Conservation (phyloP, 495 filamentous ascomycete genomes). For the Acidiella bohemica region DNA sequence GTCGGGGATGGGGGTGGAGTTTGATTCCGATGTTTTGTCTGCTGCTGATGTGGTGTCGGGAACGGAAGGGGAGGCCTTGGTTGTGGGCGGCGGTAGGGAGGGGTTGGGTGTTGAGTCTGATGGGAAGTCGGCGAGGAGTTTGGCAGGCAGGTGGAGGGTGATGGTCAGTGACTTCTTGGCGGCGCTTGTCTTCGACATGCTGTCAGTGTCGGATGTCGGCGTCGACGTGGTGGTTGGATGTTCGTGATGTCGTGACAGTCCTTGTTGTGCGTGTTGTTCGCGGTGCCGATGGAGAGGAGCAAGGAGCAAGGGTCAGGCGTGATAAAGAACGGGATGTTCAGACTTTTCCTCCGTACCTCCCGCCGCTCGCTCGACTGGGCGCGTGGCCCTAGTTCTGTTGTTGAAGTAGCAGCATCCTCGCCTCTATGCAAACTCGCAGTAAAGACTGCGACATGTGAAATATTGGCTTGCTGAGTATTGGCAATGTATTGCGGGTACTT, state of each 20-base stretch:
- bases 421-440: too few relatives aligned
- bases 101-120: constrained; percentile 21
- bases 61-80: constrained; percentile 7
- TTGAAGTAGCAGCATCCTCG: too few relatives aligned
- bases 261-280: background rate
- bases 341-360: too few relatives aligned
- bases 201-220: constrained; percentile 10
- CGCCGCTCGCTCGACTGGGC: too few relatives aligned
- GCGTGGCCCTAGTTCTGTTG: too few relatives aligned
- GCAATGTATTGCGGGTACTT: too few relatives aligned
- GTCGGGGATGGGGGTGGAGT: constrained; percentile 41
- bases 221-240: constrained; percentile 19
- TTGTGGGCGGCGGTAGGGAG: constrained; percentile 34
- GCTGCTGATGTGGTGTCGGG: constrained; percentile 40
- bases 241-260: background rate
- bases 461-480: too few relatives aligned
- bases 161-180: constrained; percentile 16
- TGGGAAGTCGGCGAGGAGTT: constrained; percentile 14
- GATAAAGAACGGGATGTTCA: too few relatives aligned
- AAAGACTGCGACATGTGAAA: too few relatives aligned
- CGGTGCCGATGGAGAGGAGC: background rate
- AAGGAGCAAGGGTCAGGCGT: too few relatives aligned
- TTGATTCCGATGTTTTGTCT: constrained; percentile 38
- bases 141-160: constrained; percentile 6
- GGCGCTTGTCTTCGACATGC: constrained; percentile 6